Evolutionary conservation across 805 yeast species (phyloP).

Genomic region (Candida broadrunensis): DNA sequence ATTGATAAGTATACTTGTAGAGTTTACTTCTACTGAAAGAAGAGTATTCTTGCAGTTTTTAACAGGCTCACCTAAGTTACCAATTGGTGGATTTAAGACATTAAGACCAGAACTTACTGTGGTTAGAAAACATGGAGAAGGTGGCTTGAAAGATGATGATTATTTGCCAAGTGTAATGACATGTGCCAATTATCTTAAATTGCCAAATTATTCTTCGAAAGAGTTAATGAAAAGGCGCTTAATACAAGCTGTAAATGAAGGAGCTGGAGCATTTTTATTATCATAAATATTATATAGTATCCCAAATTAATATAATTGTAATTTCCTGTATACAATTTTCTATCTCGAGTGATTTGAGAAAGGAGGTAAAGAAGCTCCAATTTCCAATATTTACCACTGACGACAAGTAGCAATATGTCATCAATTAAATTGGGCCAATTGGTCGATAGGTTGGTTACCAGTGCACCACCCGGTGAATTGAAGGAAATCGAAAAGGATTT

Average conservation of each 20-base stretch:
- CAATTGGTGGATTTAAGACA: conserved; percentile 89
- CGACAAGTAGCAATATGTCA: no score
- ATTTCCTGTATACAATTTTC: background rate
- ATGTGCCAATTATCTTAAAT: conserved; percentile 88
- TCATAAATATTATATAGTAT: conserved; percentile 40
- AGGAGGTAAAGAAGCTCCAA: no score
- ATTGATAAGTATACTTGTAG: conserved; percentile 59
- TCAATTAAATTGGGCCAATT: conserved; percentile 22
- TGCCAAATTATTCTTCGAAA: conserved; percentile 74
- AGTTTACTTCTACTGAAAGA: conserved; percentile 53
- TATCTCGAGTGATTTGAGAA: no score
- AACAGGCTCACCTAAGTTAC: conserved; percentile 91
- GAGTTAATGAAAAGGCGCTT: conserved; percentile 59
- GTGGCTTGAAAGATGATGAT: conserved; percentile 64
- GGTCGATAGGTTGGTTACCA: conserved; percentile 25
- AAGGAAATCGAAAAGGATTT: conserved; percentile 24
- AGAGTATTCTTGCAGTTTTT: conserved; percentile 79
- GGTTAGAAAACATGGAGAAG: conserved; percentile 80
- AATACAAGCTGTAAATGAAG: conserved; percentile 75
- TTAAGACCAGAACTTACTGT: conserved; percentile 82
- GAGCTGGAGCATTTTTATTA: conserved; percentile 81
- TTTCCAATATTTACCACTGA: no score
- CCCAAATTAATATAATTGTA: no score
- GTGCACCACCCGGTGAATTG: conserved; percentile 41
- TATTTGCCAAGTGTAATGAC: conserved; percentile 97